A percentile compares a stretch with the other conserved stretches of the same genome.
These are phyloP conservation scores for Penicillium herquei DNA, from an alignment of 495 filamentous ascomycete species.

Conservation along the genomic window DNA sequence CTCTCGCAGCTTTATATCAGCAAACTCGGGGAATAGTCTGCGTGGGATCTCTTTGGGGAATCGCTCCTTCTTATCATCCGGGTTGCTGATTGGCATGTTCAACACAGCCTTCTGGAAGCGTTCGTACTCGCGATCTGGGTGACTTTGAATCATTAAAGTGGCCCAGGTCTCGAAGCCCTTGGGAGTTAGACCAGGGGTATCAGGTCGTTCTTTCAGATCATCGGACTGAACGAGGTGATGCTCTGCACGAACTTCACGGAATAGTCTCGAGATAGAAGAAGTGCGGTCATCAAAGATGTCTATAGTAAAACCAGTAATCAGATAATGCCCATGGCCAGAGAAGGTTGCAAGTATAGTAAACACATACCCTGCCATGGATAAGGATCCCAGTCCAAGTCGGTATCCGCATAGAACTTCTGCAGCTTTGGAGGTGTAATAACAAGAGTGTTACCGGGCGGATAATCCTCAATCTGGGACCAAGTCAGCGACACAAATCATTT, in stretches of 20 bases:
- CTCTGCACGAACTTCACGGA: slow-evolving; percentile 71
- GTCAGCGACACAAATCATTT: slow-evolving; percentile 20
- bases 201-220: slow-evolving; percentile 56
- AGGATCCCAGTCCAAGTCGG: slow-evolving; percentile 58
- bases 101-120: slow-evolving; percentile 71
- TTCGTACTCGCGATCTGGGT: slow-evolving; percentile 74
- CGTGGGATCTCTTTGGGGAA: slow-evolving; percentile 79
- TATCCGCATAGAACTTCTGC: slow-evolving; percentile 70
- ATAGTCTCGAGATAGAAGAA: slow-evolving; percentile 66
- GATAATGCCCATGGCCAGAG: not conserved
- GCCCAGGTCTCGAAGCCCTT: slow-evolving; percentile 77
- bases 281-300: slow-evolving; percentile 54
- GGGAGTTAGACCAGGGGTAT: slow-evolving; percentile 75
- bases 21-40: slow-evolving; percentile 61
- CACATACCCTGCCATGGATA: slow-evolving; percentile 63
- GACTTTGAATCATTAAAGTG: slow-evolving; percentile 69
- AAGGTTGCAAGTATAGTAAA: not conserved
- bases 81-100: slow-evolving; percentile 72
- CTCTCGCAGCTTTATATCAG: slow-evolving; percentile 37
- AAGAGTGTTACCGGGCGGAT: slow-evolving; percentile 66
- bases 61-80: slow-evolving; percentile 68
- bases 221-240: slow-evolving; percentile 74
- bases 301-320: slow-evolving; percentile 13
- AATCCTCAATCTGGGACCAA: slow-evolving; percentile 66
- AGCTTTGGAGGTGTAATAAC: slow-evolving; percentile 84